Evolutionary conservation across 2,329 filamentous ascomycete genomes (phyloP).

Genomic region (Verticillium isaacii): DNA sequence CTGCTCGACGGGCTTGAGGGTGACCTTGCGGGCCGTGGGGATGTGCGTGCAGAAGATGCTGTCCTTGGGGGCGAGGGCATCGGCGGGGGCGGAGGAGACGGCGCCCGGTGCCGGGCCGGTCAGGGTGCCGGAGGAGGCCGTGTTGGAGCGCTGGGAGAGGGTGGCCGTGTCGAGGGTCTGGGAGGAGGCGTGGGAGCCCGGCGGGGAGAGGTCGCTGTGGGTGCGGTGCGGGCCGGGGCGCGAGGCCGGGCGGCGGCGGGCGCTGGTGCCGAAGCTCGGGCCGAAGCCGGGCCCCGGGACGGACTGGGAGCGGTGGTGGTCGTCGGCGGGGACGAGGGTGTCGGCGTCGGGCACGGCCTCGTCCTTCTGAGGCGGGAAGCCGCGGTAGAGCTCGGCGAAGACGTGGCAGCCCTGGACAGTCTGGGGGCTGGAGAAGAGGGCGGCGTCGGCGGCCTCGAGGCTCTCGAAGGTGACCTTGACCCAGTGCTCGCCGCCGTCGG

Average conservation of each 20-base stretch:
- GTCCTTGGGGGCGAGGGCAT: conserved; percentile 13
- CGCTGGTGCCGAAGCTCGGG: conserved; percentile 16
- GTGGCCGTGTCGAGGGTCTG: conserved; percentile 55
- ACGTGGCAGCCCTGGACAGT: conserved; percentile 66
- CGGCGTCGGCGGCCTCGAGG: conserved; percentile 63
- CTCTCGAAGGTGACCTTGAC: conserved; percentile 83
- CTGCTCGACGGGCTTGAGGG: conserved; percentile 63
- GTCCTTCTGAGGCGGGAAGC: conserved; percentile 59
- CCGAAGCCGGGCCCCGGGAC: conserved; percentile 21
- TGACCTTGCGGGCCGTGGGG: conserved; percentile 60
- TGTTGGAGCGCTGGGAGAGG: conserved; percentile 28
- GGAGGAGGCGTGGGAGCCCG: conserved; percentile 45
- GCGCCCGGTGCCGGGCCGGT: neutral
- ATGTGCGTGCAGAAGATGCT: conserved; percentile 55
- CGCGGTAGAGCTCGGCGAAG: conserved; percentile 65
- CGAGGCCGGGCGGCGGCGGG: conserved; percentile 18
- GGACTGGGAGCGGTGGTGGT: conserved; percentile 29
- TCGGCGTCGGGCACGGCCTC: conserved; percentile 54
- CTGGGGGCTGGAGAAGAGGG: conserved; percentile 66
- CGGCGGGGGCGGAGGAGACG: conserved; percentile 30
- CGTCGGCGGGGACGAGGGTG: conserved; percentile 26
- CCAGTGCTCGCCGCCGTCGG: conserved; percentile 85
- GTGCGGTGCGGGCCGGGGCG: conserved; percentile 26
- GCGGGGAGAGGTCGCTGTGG: conserved; percentile 30
- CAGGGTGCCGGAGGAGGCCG: conserved; percentile 20